phyloP scores from a whole-genome alignment of 352 stramenopile species.

The Phytophthora megakarya region DNA sequence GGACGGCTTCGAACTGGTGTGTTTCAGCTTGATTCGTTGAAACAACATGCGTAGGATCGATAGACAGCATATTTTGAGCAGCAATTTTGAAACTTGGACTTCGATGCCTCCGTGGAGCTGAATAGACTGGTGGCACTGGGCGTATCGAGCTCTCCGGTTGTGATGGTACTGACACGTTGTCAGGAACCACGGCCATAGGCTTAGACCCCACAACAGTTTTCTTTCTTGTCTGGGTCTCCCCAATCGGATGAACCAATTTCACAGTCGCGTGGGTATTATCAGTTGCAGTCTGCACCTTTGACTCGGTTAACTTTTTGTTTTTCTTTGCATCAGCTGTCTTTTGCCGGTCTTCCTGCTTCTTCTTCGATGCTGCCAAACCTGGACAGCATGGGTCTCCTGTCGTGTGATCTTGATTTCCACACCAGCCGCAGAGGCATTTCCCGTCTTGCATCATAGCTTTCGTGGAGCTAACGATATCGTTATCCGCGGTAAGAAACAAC shows the following conservation, averaged over 20 bases:
- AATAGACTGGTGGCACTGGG: conserved; percentile 9
- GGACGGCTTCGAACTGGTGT: background rate
- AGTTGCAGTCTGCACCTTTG: conserved; percentile 50
- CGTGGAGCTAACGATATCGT: conserved; percentile 50
- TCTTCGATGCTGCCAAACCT: conserved; percentile 52
- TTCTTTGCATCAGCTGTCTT: conserved; percentile 61
- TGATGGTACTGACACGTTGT: background rate
- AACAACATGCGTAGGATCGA: background rate
- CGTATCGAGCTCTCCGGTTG: conserved; percentile 1
- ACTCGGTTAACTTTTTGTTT: conserved; percentile 36
- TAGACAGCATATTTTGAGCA: conserved; percentile 43
- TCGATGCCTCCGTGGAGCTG: conserved; percentile 24
- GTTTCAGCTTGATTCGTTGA: conserved; percentile 28
- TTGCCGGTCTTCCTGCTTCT: conserved; percentile 47
- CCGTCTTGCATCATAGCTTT: conserved; percentile 87
- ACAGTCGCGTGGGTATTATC: conserved; percentile 22
- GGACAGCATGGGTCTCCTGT: conserved; percentile 60
- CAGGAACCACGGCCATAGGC: background rate
- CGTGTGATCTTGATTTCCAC: conserved; percentile 71
- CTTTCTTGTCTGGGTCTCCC: conserved; percentile 3
- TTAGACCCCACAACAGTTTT: conserved; percentile 1
- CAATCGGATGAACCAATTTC: background rate
- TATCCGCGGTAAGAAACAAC: background rate
- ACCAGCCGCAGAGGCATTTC: conserved; percentile 84
- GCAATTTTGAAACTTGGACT: conserved; percentile 43